A percentile compares a stretch with the other conserved stretches of the same genome.
Conservation (phyloP, 2,329 filamentous ascomycete species). For the Claviceps humidiphila region DNA sequence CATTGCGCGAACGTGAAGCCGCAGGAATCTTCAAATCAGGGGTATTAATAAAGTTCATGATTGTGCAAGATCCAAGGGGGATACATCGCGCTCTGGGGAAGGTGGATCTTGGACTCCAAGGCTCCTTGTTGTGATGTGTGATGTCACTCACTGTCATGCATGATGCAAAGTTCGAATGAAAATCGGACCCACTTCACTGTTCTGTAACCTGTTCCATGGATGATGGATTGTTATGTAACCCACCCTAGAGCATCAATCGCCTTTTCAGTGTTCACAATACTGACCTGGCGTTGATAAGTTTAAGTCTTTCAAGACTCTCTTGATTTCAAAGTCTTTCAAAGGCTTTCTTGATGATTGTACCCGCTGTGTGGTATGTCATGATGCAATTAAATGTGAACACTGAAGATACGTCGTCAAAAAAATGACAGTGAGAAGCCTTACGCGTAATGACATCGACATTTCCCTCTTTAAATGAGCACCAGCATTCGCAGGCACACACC, state of each 20-base stretch:
- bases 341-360: no score
- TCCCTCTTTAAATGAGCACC: no score
- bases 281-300: not conserved
- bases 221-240: no score
- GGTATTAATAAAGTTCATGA: not conserved
- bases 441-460: no score
- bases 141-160: conserved; percentile 7
- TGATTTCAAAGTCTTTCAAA: no score
- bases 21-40: not conserved
- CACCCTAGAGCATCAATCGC: not conserved
- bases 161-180: not conserved
- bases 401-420: no score
- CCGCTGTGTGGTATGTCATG: no score
- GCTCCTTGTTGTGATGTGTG: not conserved
- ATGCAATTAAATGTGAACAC: no score
- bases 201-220: not conserved
- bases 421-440: no score
- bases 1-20: conserved; percentile 1
- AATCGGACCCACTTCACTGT: not conserved
- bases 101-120: not conserved
- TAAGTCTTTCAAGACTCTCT: no score
- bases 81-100: not conserved
- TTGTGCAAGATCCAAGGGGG: not conserved
- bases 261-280: not conserved
- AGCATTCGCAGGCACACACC: no score